These are phyloP conservation scores for Saccharomycopsis fermentans DNA, from an alignment of 805 yeast species.

Conservation along the genomic window DNA sequence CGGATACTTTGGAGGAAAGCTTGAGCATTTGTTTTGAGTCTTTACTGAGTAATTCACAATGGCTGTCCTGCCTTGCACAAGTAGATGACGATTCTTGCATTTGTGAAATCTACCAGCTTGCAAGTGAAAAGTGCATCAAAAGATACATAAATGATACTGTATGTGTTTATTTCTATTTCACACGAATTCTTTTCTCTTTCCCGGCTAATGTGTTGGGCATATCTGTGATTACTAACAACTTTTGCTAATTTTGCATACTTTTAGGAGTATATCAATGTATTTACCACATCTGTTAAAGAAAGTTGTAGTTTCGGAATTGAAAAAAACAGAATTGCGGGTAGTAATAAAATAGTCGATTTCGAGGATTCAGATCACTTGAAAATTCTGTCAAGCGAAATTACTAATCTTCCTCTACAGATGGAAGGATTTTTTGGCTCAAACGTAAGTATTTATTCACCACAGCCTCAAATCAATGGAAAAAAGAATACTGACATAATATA, in stretches of 20 bases:
- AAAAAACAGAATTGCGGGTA: background rate
- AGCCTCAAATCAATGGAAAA: background rate
- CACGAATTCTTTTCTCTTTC: no score
- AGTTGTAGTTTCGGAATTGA: background rate
- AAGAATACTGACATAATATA: background rate
- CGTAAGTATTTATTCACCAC: background rate
- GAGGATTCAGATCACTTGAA: constrained; percentile 9
- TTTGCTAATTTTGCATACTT: background rate
- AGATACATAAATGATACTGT: constrained; percentile 2
- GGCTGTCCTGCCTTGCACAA: constrained; percentile 9
- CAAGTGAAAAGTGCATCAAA: constrained; percentile 7
- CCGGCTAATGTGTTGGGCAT: no score
- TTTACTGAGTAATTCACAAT: background rate
- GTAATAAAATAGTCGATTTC: constrained; percentile 9
- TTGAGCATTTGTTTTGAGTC: constrained; percentile 1
- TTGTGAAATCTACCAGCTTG: constrained; percentile 7
- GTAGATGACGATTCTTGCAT: constrained; percentile 11
- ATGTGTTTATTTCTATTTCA: background rate
- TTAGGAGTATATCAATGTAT: constrained; percentile 2
- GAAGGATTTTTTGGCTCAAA: constrained; percentile 5
- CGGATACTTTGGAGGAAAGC: background rate
- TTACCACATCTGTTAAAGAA: background rate
- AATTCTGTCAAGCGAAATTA: background rate
- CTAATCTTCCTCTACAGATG: background rate
- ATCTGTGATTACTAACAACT: background rate